Percentiles rank a stretch among this genome's conserved stretches.
Evolutionary conservation across 2,329 filamentous ascomycete species (phyloP).

Genomic region (Colletotrichum theobromicola): DNA sequence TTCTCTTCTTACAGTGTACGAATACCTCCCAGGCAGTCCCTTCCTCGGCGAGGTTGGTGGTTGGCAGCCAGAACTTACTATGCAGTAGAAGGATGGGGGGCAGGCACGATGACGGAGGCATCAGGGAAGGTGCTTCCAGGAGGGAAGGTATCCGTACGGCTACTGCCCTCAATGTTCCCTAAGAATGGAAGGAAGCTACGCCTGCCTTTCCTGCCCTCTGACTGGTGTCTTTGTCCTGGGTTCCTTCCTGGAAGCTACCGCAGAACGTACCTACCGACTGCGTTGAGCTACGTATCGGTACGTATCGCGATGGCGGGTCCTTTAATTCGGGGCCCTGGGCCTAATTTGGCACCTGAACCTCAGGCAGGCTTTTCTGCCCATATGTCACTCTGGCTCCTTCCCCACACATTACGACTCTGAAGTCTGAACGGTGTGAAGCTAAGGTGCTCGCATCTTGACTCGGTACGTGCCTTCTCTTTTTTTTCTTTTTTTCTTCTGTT

Average conservation of each 20-base stretch:
- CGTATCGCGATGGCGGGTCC: not conserved
- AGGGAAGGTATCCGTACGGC: not conserved
- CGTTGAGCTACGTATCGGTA: not conserved
- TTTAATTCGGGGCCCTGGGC: not conserved
- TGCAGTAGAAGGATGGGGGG: not conserved
- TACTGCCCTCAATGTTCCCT: not conserved
- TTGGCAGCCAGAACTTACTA: no score
- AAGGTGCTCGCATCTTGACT: not conserved
- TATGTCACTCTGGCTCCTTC: not conserved
- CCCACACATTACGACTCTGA: conserved; percentile 1
- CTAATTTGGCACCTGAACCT: not conserved
- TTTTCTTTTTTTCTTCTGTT: not conserved
- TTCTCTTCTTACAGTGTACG: no score
- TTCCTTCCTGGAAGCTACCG: not conserved
- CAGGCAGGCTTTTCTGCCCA: conserved; percentile 2
- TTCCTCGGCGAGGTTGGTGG: not conserved
- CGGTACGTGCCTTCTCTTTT: not conserved
- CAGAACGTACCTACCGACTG: no score
- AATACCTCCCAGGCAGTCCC: not conserved
- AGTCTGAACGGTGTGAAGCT: not conserved
- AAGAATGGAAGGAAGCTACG: not conserved
- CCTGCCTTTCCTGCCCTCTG: not conserved
- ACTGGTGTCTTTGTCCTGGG: not conserved
- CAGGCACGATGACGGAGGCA: not conserved
- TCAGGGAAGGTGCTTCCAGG: not conserved